Conservation (phyloP, 1,284 basidiomycete species). For the Papiliotrema laurentii region DNA sequence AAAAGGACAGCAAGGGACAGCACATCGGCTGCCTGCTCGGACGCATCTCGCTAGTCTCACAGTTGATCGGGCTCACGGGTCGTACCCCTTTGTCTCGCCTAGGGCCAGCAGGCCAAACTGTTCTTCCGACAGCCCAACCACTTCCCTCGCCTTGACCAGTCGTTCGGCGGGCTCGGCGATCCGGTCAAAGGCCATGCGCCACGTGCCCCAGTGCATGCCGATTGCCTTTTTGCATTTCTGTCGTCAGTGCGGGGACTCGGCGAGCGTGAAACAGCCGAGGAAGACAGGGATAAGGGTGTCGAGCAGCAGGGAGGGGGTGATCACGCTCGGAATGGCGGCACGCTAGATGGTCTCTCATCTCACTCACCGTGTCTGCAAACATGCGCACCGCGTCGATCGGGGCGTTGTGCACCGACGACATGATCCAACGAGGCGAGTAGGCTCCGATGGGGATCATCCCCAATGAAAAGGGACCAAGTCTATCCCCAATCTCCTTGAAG, state of each 20-base stretch:
- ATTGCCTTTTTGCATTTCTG: constrained; percentile 54
- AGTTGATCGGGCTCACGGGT: constrained; percentile 1
- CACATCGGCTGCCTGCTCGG: too few species aligned
- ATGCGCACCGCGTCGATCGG: constrained; percentile 62
- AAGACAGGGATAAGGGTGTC: neutral
- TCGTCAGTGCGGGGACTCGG: too few species aligned
- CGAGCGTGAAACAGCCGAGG: neutral
- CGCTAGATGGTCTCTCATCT: too few species aligned
- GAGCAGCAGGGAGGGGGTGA: too few species aligned
- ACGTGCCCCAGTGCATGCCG: constrained; percentile 67
- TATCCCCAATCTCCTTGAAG: constrained; percentile 62
- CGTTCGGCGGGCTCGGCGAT: constrained; percentile 58
- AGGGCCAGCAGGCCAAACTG: constrained; percentile 57
- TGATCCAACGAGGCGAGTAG: constrained; percentile 58
- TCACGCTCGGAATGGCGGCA: too few species aligned
- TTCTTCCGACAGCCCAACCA: constrained; percentile 53
- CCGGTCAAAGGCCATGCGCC: constrained; percentile 51
- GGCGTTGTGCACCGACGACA: constrained; percentile 59
- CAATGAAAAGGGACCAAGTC: constrained; percentile 57
- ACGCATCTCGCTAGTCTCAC: too few species aligned
- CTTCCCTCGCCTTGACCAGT: constrained; percentile 54
- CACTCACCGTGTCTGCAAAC: constrained; percentile 57
- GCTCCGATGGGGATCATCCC: constrained; percentile 66
- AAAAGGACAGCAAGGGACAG: too few species aligned
- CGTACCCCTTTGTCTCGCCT: constrained; percentile 52